A percentile compares a stretch with the other conserved stretches of the same genome.
phyloP scores from a whole-genome alignment of 2,329 filamentous ascomycete genomes.

The Fusarium abutilonis region DNA sequence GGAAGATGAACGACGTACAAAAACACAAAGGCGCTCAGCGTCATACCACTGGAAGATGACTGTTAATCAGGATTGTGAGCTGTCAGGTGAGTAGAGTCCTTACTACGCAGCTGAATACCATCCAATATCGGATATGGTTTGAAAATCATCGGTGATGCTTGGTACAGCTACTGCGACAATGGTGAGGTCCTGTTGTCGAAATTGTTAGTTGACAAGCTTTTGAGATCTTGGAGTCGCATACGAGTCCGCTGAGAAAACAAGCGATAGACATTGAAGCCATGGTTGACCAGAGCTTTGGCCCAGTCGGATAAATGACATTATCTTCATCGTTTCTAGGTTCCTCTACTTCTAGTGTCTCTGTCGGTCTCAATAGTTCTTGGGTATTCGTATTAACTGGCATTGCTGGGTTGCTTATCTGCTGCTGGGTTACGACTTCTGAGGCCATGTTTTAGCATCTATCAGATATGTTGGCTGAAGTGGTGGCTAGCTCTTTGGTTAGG shows the following conservation, averaged over 20 bases:
- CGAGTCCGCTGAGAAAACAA: conserved; percentile 39
- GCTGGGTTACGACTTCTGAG: conserved; percentile 1
- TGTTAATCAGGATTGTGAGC: not conserved
- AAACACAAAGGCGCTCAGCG: conserved; percentile 41
- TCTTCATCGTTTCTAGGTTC: conserved; percentile 13
- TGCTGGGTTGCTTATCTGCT: accelerated
- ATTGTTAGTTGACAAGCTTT: accelerated
- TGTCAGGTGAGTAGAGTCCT: accelerated
- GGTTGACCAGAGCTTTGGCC: conserved; percentile 41
- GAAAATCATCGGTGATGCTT: conserved; percentile 41
- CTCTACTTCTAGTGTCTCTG: conserved; percentile 12
- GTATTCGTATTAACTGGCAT: not conserved
- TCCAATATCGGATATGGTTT: conserved; percentile 42
- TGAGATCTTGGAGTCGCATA: not conserved
- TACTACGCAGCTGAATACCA: conserved; percentile 45
- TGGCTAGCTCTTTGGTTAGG: too few relatives aligned
- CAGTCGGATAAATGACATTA: conserved; percentile 11
- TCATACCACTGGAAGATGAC: conserved; percentile 29
- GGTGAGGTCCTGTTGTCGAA: conserved; percentile 23
- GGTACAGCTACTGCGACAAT: conserved; percentile 40
- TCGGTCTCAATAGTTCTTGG: not conserved
- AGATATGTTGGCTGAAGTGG: too few relatives aligned
- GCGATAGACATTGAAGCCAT: conserved; percentile 40
- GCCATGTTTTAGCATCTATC: conserved; percentile 2
- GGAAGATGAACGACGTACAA: conserved; percentile 6